Base-by-base conservation (phyloP, 1,284 basidiomycete species). In the Trichosporon sp. region DNA sequence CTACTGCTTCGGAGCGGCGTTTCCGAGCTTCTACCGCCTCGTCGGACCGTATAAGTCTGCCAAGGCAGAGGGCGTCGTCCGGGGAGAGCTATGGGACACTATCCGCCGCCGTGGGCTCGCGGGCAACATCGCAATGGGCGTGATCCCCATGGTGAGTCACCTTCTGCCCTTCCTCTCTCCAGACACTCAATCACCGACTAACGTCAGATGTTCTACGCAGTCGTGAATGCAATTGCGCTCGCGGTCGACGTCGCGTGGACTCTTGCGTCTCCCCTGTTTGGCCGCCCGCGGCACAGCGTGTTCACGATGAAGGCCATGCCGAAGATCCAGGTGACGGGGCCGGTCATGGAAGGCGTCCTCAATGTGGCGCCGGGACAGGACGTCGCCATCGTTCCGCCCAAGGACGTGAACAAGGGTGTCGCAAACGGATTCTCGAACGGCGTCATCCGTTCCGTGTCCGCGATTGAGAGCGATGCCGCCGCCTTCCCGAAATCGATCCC, bases 1-100 rank as follows among this genome's bases (percentile, higher is more conserved):
- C 71, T 91, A 90, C 77, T 89, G 88, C 77, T 89, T 89, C 73
- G 89, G 88, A 0, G 89, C 89, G 0, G 87, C 89, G 0, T 90
- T 90, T 78, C 87, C 87, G 3, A 84, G 88, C 0, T 89, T 90
- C 77, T 91, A 90, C 78, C 87, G 90, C 12, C 84, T 91, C 3
- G 75, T 86, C 26, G 89, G 89, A 0, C 89, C 89, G 1, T 88
- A 85, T 80, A 82, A 79, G 48, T 85, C 85, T 8, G 68, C 77
- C 0, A 72, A 66, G 11, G 87, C 87, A 0, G 82, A 85, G 5
- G 71, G 80, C 2, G 86, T 89, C 37, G 85, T 88, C 69, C 86
- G 86, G 77, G 88, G 87, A 0, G 90, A 91, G 78, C 82, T 90
- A 14, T 90, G 88, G 87, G 89, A 90, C 46, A 90, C 89, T 1